phyloP scores from a whole-genome alignment of 768 basidiomycete species.

The Podaxis sp. region DNA sequence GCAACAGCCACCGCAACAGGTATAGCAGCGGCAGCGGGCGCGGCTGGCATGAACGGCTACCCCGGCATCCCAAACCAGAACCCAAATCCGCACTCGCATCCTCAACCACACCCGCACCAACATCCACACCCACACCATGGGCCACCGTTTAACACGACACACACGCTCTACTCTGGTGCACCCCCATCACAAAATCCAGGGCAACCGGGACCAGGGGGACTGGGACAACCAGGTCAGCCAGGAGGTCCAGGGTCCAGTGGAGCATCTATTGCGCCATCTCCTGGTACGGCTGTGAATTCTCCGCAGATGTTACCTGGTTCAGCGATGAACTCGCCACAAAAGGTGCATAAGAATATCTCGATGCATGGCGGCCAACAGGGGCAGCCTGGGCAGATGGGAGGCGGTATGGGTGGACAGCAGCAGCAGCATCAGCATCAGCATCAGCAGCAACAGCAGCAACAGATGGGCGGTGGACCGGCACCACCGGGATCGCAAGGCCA shows the following conservation, averaged over 20 bases:
- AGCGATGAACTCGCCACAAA: constrained; percentile 55
- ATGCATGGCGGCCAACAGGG: constrained; percentile 14
- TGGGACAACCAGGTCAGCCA: not conserved
- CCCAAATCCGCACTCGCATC: not conserved
- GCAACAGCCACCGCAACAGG: constrained; percentile 14
- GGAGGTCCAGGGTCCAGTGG: constrained; percentile 37
- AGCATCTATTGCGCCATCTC: constrained; percentile 24
- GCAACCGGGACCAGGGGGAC: not conserved
- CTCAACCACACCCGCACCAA: not conserved
- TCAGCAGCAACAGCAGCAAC: constrained; percentile 22
- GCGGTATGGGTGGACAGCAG: constrained; percentile 5
- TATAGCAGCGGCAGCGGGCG: constrained; percentile 4
- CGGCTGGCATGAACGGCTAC: not conserved
- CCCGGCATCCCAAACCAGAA: not conserved
- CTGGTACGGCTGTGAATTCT: constrained; percentile 33
- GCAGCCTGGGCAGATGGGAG: constrained; percentile 17
- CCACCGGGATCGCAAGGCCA: constrained; percentile 13
- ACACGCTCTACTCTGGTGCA: constrained; percentile 38
- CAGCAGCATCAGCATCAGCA: constrained; percentile 33
- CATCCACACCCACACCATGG: not conserved
- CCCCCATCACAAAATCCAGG: not conserved
- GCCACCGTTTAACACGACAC: constrained; percentile 22
- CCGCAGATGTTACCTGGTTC: constrained; percentile 52
- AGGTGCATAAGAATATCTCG: constrained; percentile 61
- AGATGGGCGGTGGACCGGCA: constrained; percentile 7